Evolutionary conservation across 345 rosid species (phyloP), one percentile per base, ranked within the genome.

Genomic region (Citrus mangshanensis): DNA sequence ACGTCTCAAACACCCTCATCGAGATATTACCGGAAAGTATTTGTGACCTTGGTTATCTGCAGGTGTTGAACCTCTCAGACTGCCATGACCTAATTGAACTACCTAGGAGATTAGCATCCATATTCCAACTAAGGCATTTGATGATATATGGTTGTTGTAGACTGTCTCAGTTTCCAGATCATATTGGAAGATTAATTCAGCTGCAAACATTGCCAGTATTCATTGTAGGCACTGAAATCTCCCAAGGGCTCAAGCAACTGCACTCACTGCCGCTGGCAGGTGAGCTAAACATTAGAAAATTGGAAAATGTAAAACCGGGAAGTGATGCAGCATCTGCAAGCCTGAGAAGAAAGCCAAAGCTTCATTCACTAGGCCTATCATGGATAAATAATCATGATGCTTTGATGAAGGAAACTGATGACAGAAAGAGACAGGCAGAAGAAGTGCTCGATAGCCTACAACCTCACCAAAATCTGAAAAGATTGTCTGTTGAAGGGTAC

Each of bases 121-220:
- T 67, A n/a, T 18, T 64, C 35, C 72, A 59, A 14, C 70, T 77
- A 8, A 74, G 83, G 70, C 83, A 83, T 78, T 35, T 83, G 38
- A 73, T 66, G 28, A 19, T 78, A 25, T 2, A 32, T 64, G 82
- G 77, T 40, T 80, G 84, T 75, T 64, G 59, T 18, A 42, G 76
- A 62, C 73, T 81, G 13, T 37, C 64, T 3, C 27, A 8, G 27
- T 35, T 78, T 42, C 84, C 82, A 13, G 40, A 70, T 5, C 46
- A 25, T 21, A 74, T 78, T 3, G 80, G 82, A 46, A 70, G 30
- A 56, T 67, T 80, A 6, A 2, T 30, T 6, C n/a, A 59, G 38
- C 84, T 84, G 28, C 77, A 35, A 7, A 84, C 82, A 21, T 51
- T 81, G 80, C 78, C 83, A 7, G 3, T 62, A 49, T 70, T 81